phyloP scores from a whole-genome alignment of 305 asterid species.

The Fraxinus latifolia region DNA sequence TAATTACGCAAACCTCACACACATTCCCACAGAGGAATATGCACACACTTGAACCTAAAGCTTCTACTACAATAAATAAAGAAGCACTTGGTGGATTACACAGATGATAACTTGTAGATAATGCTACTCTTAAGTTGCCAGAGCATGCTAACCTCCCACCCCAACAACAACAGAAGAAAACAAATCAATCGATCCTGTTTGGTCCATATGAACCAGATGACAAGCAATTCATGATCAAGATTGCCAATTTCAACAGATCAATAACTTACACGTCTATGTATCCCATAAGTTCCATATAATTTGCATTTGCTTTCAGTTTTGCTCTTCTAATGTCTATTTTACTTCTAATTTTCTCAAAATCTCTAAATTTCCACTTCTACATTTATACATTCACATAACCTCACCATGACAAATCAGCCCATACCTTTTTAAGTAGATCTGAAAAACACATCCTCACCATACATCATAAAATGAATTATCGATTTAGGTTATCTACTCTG shows the following conservation, averaged over 20 bases:
- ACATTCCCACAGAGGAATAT: neutral
- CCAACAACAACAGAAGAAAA: neutral
- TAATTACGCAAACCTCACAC: neutral
- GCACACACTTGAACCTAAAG: neutral
- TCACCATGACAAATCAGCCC: neutral
- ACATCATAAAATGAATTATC: neutral
- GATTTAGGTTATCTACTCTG: neutral
- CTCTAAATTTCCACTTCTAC: neutral
- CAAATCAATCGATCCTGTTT: neutral
- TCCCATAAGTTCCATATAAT: neutral
- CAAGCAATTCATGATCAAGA: neutral
- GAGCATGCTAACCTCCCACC: neutral
- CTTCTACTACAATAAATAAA: neutral
- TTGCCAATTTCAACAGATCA: neutral
- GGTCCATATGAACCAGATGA: neutral
- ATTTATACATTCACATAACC: neutral
- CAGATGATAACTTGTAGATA: neutral
- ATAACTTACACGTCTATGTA: neutral
- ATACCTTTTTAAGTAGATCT: neutral
- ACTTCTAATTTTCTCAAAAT: neutral
- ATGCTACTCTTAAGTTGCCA: neutral
- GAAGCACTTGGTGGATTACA: neutral
- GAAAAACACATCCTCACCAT: neutral
- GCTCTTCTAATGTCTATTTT: neutral
- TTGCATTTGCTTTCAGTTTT: neutral